Evolutionary conservation across 2,329 filamentous ascomycete species (phyloP).

Genomic region (Trichoderma sp.): DNA sequence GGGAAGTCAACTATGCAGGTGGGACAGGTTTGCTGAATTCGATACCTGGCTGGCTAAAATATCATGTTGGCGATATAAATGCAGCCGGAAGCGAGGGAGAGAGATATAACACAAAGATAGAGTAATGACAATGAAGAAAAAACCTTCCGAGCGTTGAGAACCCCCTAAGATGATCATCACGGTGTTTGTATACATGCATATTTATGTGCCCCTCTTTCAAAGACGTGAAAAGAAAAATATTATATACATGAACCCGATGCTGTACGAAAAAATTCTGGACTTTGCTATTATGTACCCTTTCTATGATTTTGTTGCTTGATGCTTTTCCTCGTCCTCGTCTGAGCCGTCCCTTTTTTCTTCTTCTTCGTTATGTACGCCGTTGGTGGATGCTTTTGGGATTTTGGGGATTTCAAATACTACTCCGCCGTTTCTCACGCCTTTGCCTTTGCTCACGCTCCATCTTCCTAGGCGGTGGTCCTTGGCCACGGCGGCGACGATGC

Average conservation of each 20-base stretch:
- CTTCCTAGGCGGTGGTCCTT: constrained; percentile 83
- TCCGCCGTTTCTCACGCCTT: constrained; percentile 75
- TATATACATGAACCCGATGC: constrained; percentile 17
- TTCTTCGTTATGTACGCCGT: constrained; percentile 37
- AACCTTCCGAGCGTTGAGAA: neutral
- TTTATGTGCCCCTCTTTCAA: constrained; percentile 4
- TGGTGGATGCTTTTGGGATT: constrained; percentile 36
- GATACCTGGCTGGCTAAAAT: neutral
- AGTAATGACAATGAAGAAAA: neutral
- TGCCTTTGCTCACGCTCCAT: constrained; percentile 64
- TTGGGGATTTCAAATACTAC: constrained; percentile 80
- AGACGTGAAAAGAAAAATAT: neutral
- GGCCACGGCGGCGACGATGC: constrained; percentile 81
- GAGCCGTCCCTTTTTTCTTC: constrained; percentile 21
- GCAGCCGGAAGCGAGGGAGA: neutral
- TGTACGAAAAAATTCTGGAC: constrained; percentile 26
- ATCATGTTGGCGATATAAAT: neutral
- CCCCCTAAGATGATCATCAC: neutral
- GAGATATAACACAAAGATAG: neutral
- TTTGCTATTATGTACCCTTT: constrained; percentile 25
- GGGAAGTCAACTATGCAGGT: neutral
- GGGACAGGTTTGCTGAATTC: neutral
- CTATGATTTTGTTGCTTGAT: neutral
- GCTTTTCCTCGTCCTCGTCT: constrained; percentile 20
- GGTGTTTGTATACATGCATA: neutral